phyloP scores from a whole-genome alignment of 768 basidiomycete genomes.

The Serendipita sp. region DNA sequence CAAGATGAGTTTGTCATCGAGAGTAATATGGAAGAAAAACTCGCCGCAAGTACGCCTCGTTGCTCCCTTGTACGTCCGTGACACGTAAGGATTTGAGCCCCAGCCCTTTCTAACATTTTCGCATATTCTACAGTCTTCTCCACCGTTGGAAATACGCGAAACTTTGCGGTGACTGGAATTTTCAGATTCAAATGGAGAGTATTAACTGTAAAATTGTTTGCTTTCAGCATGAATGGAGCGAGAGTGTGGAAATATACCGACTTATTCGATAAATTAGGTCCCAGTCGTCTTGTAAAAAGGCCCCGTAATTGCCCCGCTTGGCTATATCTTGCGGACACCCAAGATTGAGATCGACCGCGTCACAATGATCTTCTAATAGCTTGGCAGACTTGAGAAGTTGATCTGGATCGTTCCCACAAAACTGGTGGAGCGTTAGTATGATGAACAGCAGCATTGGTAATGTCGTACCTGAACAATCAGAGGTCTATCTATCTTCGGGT shows the following conservation, averaged over 20 bases:
- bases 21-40: conserved; percentile 12
- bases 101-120: conserved; percentile 86
- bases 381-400: conserved; percentile 62
- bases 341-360: conserved; percentile 88
- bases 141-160: conserved; percentile 72
- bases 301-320: conserved; percentile 67
- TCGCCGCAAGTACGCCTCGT: conserved; percentile 64
- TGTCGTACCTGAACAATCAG: conserved; percentile 53
- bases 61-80: conserved; percentile 88
- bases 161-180: conserved; percentile 93
- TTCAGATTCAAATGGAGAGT: conserved; percentile 67
- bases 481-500: conserved; percentile 53
- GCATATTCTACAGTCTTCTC: conserved; percentile 89
- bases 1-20: no score
- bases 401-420: conserved; percentile 82
- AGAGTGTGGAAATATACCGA: conserved; percentile 18
- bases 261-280: conserved; percentile 68
- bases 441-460: not conserved
- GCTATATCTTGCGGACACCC: conserved; percentile 96
- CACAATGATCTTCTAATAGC: conserved; percentile 60
- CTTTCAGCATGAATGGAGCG: not conserved
- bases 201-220: conserved; percentile 44
- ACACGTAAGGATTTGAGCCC: conserved; percentile 87
- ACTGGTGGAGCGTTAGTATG: conserved; percentile 21
- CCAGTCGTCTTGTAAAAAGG: conserved; percentile 93